Evolutionary conservation across 768 basidiomycete genomes (phyloP).

Genomic region (Tulasnella sp.): DNA sequence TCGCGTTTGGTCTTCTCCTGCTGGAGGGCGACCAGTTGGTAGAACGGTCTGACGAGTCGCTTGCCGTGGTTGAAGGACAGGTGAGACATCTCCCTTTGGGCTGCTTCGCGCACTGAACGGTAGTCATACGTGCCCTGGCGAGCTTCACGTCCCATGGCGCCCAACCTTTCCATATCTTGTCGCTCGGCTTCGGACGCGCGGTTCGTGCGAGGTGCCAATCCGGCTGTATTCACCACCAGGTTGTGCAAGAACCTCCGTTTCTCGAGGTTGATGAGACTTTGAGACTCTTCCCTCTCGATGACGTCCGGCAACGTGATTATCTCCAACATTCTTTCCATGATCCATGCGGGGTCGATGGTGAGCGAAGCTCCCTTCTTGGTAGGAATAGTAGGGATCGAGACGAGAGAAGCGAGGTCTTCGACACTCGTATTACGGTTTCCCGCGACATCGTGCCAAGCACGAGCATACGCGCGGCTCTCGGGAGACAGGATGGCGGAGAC

Average conservation of each 20-base stretch:
- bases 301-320: slow-evolving; percentile 75
- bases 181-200: slow-evolving; percentile 59
- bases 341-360: slow-evolving; percentile 79
- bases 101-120: slow-evolving; percentile 76
- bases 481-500: slow-evolving; percentile 76
- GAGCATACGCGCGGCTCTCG: slow-evolving; percentile 74
- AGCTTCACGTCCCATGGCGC: slow-evolving; percentile 74
- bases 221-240: slow-evolving; percentile 60
- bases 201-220: slow-evolving; percentile 51
- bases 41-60: slow-evolving; percentile 67
- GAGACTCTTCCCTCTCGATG: slow-evolving; percentile 56
- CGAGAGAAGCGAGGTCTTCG: slow-evolving; percentile 60
- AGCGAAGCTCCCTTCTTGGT: slow-evolving; percentile 42
- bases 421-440: slow-evolving; percentile 60
- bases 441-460: slow-evolving; percentile 80
- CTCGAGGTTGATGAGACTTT: slow-evolving; percentile 74
- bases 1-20: slow-evolving; percentile 84
- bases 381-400: slow-evolving; percentile 21
- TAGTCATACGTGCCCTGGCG: slow-evolving; percentile 65
- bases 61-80: slow-evolving; percentile 50
- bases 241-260: slow-evolving; percentile 76
- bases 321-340: slow-evolving; percentile 80
- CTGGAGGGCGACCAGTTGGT: slow-evolving; percentile 56
- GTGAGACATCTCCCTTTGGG: slow-evolving; percentile 61
- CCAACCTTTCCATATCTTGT: slow-evolving; percentile 73